A percentile compares a stretch with the other conserved stretches of the same genome.
These are phyloP conservation scores for Podila epicladia DNA, from an alignment of 192 early-diverging fungal genomes.

Conservation along the genomic window DNA sequence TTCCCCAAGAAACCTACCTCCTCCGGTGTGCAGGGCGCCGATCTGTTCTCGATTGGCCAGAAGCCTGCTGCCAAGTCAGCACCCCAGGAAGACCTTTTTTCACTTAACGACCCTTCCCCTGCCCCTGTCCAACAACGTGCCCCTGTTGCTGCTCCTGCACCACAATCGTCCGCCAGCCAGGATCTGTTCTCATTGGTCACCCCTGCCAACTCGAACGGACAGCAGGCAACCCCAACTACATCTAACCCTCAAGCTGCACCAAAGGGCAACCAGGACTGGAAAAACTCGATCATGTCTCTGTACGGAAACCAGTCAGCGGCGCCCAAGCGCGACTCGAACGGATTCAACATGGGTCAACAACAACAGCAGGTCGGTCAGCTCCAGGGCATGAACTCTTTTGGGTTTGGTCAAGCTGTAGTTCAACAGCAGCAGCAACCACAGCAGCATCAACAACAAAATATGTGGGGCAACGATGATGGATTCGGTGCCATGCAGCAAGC, in stretches of 20 bases:
- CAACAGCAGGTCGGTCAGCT: conserved; percentile 37
- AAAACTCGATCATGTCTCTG: conserved; percentile 45
- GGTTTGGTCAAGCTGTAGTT: conserved; percentile 17
- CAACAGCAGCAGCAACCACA: conserved; percentile 31
- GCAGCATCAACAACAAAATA: conserved; percentile 25
- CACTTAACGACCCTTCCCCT: conserved; percentile 30
- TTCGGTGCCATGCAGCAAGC: conserved; percentile 49
- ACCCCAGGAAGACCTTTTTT: conserved; percentile 33
- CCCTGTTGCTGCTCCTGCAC: not conserved
- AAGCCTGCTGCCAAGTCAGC: conserved; percentile 7
- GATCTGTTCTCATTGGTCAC: conserved; percentile 27
- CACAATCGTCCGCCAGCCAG: conserved; percentile 12
- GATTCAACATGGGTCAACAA: conserved; percentile 19
- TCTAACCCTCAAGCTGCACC: conserved; percentile 11
- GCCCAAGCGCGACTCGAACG: conserved; percentile 12
- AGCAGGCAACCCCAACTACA: not conserved
- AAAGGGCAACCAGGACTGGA: conserved; percentile 37
- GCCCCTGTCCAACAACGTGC: conserved; percentile 10
- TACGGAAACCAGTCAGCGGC: conserved; percentile 39
- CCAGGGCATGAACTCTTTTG: conserved; percentile 41
- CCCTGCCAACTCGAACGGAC: conserved; percentile 1
- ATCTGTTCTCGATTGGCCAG: conserved; percentile 20
- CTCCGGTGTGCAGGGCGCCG: not conserved
- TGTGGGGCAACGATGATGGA: conserved; percentile 44
- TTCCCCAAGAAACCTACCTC: conserved; percentile 16